These are phyloP conservation scores for Recurvomyces mirabilis DNA, from an alignment of 495 filamentous ascomycete genomes.

Conservation along the genomic window DNA sequence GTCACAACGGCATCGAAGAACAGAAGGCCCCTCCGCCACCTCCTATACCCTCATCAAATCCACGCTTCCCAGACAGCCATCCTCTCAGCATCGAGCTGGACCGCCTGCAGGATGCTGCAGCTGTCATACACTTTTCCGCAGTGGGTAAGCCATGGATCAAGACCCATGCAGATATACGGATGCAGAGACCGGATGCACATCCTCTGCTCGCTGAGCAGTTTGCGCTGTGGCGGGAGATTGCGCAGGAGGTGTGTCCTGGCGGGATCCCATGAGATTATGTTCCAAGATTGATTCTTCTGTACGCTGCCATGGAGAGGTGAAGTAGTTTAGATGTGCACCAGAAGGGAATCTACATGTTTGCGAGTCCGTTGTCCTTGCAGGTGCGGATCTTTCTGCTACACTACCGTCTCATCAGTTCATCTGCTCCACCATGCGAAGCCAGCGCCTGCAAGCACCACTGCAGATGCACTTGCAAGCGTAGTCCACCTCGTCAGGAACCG, in stretches of 20 bases:
- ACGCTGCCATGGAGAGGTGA: too few species aligned
- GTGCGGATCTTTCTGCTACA: too few species aligned
- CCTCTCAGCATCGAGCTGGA: conserved; percentile 5
- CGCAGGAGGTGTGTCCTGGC: conserved; percentile 11
- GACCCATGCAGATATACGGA: neutral
- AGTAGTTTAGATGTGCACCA: too few species aligned
- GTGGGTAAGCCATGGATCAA: conserved; percentile 17
- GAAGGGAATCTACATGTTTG: too few species aligned
- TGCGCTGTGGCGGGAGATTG: conserved; percentile 9
- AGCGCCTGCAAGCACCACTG: too few species aligned
- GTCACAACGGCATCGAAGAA: too few species aligned
- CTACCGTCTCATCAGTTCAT: too few species aligned
- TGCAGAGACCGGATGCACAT: conserved; percentile 9
- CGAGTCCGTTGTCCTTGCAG: too few species aligned
- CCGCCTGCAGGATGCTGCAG: conserved; percentile 3
- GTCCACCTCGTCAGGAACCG: neutral
- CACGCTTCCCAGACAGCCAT: conserved; percentile 6
- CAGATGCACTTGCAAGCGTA: too few species aligned
- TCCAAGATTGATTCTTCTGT: too few species aligned
- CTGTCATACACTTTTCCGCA: conserved; percentile 17
- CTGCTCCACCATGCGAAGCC: too few species aligned
- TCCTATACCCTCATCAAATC: neutral
- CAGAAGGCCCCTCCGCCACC: neutral
- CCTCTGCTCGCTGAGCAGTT: conserved; percentile 15
- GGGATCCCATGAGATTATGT: neutral